A percentile compares a stretch with the other conserved stretches of the same genome.
These are phyloP conservation scores for Atkinsonella hypoxylon DNA, from an alignment of 2,329 filamentous ascomycete species.

Conservation along the genomic window DNA sequence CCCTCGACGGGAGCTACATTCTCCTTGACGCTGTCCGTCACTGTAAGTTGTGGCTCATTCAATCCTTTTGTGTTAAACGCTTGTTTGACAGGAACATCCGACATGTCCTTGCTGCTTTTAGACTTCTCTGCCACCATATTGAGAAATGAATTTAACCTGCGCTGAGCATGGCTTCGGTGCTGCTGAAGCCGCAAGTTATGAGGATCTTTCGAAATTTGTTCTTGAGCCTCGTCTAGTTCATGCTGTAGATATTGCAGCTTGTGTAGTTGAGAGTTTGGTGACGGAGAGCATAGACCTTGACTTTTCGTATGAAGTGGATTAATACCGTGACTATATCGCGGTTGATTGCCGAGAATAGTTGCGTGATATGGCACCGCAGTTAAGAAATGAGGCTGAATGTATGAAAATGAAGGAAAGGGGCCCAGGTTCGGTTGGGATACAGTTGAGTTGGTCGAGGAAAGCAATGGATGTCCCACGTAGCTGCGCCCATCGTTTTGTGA, in stretches of 20 bases:
- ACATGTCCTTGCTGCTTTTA: not conserved
- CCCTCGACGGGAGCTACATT: not conserved
- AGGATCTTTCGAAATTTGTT: constrained; percentile 14
- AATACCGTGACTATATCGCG: not conserved
- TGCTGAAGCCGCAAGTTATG: constrained; percentile 12
- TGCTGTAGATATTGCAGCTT: constrained; percentile 17
- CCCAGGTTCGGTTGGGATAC: not conserved
- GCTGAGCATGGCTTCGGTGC: constrained; percentile 16
- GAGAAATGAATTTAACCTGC: constrained; percentile 17
- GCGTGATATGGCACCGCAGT: not conserved
- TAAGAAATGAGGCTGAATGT: not conserved
- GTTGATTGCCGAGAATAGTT: not conserved
- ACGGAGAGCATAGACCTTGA: not conserved
- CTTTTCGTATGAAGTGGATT: not conserved
- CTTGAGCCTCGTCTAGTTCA: constrained; percentile 15
- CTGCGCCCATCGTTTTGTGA: not conserved
- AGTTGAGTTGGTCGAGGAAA: not conserved
- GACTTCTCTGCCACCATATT: constrained; percentile 9
- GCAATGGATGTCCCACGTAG: not conserved
- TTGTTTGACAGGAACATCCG: not conserved
- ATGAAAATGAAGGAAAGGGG: not conserved
- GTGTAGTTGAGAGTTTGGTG: not conserved
- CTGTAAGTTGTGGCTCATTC: constrained; percentile 8
- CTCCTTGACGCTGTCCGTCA: not conserved
- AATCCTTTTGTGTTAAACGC: not conserved